Evolutionary conservation across 306 rosid genomes (phyloP).

Genomic region (Cercis canadensis): DNA sequence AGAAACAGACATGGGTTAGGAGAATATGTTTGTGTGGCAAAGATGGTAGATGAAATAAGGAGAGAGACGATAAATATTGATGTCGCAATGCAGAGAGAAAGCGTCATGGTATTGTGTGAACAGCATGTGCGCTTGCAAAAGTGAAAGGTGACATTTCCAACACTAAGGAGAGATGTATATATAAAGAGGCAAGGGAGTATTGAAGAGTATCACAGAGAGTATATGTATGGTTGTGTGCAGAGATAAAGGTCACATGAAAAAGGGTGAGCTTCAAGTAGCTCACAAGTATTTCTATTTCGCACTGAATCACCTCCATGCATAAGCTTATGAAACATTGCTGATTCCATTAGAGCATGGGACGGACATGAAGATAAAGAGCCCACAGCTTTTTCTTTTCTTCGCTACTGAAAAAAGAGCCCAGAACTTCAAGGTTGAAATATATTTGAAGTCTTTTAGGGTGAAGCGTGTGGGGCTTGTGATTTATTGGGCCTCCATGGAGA

Average conservation of each 20-base stretch:
- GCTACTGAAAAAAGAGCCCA: background rate
- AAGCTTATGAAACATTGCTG: no score
- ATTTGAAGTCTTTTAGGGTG: no score
- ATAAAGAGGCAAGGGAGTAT: background rate
- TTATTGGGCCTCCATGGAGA: background rate
- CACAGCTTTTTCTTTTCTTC: no score
- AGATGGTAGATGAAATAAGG: constrained; percentile 1
- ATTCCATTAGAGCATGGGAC: no score
- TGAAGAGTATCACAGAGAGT: constrained; percentile 44
- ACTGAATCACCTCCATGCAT: constrained; percentile 14
- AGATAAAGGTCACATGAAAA: constrained; percentile 38
- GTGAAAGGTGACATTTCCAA: background rate
- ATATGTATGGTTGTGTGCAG: constrained; percentile 7
- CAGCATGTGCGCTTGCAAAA: background rate
- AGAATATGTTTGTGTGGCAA: background rate
- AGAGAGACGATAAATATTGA: constrained; percentile 1
- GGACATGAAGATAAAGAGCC: no score
- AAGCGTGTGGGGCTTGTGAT: background rate
- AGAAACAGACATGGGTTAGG: background rate
- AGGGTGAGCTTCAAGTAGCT: constrained; percentile 30
- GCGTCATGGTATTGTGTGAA: background rate
- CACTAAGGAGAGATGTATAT: background rate
- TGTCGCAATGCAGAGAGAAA: constrained; percentile 13
- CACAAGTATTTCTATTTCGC: constrained; percentile 41
- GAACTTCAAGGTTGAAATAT: background rate